Conservation (phyloP, 148 eudicot genomes). For the Tetragonia tetragonoides region DNA sequence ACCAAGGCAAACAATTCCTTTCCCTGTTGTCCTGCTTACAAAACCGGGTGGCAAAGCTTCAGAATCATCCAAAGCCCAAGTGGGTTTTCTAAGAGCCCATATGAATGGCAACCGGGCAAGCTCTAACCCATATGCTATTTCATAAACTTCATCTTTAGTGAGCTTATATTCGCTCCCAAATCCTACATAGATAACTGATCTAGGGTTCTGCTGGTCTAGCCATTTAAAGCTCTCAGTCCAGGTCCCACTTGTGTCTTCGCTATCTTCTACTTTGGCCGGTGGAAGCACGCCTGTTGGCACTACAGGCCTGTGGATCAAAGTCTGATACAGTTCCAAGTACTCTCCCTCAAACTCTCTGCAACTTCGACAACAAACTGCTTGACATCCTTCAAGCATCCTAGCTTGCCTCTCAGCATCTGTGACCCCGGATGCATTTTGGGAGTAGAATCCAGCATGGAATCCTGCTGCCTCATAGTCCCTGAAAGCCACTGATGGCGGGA, state of each 20-base stretch:
- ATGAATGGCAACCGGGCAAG: constrained; percentile 8
- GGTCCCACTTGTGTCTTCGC: not conserved
- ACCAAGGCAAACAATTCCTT: constrained; percentile 33
- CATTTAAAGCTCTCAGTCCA: constrained; percentile 33
- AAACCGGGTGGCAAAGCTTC: constrained; percentile 24
- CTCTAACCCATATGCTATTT: constrained; percentile 16
- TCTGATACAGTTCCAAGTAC: constrained; percentile 24
- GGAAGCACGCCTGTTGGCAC: constrained; percentile 42
- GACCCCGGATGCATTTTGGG: constrained; percentile 27
- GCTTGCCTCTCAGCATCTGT: constrained; percentile 29
- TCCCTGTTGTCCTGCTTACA: constrained; percentile 1
- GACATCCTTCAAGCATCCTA: constrained; percentile 23
- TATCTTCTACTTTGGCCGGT: constrained; percentile 11
- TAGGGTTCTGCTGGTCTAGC: constrained; percentile 32
- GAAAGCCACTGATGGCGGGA: constrained; percentile 14
- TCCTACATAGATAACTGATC: constrained; percentile 37
- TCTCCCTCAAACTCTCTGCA: constrained; percentile 46
- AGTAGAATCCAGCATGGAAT: too few species aligned
- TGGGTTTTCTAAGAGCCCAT: constrained; percentile 40
- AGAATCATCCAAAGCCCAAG: constrained; percentile 20
- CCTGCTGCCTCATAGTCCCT: constrained; percentile 7
- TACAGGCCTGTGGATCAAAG: constrained; percentile 29
- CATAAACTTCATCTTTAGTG: not conserved
- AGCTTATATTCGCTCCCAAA: constrained; percentile 47
- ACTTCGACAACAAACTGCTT: constrained; percentile 25